Percentiles rank a stretch among this genome's conserved stretches.
These are phyloP conservation scores for Coniella lustricola DNA, from an alignment of 2,329 filamentous ascomycete genomes.

Conservation along the genomic window DNA sequence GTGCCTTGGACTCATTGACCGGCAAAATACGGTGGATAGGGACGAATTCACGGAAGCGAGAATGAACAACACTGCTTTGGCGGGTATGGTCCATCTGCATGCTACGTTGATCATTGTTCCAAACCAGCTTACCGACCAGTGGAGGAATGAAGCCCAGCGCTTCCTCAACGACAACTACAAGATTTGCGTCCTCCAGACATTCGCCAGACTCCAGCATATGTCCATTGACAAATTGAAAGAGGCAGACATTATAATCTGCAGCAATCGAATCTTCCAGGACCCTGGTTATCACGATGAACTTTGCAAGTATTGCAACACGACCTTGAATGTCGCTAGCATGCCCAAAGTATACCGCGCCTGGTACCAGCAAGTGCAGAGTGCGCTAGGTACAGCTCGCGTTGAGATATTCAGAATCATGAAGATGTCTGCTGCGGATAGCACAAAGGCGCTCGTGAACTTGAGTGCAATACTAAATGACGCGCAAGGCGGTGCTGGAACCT, in stretches of 20 bases:
- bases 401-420: background rate
- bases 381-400: background rate
- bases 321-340: background rate
- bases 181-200: slow-evolving; percentile 23
- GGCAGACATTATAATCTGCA: slow-evolving; percentile 34
- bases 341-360: slow-evolving; percentile 12
- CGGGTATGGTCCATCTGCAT: slow-evolving; percentile 23
- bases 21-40: slow-evolving; percentile 20
- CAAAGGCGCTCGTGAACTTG: background rate
- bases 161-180: slow-evolving; percentile 25
- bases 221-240: slow-evolving; percentile 17
- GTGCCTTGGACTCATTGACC: slow-evolving; percentile 30
- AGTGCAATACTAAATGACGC: background rate
- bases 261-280: slow-evolving; percentile 21
- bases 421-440: background rate
- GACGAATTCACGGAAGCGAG: slow-evolving; percentile 17
- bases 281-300: slow-evolving; percentile 8
- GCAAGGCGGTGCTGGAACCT: background rate
- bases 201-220: slow-evolving; percentile 11
- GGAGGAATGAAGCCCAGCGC: slow-evolving; percentile 26
- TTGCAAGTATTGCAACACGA: slow-evolving; percentile 1
- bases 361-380: slow-evolving; percentile 5
- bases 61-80: slow-evolving; percentile 5
- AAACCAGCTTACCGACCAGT: slow-evolving; percentile 33
- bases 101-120: slow-evolving; percentile 35